These are phyloP conservation scores for Betula pendula DNA, from an alignment of 306 rosid genomes.

Conservation along the genomic window DNA sequence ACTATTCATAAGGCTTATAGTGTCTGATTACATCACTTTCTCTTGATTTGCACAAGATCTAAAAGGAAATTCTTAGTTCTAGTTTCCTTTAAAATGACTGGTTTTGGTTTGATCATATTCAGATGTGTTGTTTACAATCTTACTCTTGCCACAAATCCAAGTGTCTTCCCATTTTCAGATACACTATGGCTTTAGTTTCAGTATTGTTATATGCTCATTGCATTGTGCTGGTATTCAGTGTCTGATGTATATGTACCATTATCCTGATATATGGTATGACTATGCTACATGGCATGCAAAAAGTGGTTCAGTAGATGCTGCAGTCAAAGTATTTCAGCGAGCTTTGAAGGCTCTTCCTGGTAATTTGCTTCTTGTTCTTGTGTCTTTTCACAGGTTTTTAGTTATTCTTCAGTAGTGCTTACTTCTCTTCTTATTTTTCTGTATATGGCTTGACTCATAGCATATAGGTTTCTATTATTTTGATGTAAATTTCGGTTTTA, in stretches of 20 bases:
- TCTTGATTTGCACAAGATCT: background rate
- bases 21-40: background rate
- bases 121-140: background rate
- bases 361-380: constrained; percentile 33
- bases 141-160: background rate
- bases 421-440: constrained; percentile 7
- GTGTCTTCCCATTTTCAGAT: background rate
- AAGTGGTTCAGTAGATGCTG: constrained; percentile 86
- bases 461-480: background rate
- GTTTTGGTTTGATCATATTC: background rate
- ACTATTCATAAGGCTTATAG: background rate
- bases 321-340: constrained; percentile 94
- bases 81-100: background rate
- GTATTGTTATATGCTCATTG: constrained; percentile 30
- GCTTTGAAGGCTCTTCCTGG: constrained; percentile 97
- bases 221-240: constrained; percentile 59
- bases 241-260: constrained; percentile 94
- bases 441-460: constrained; percentile 9
- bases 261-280: constrained; percentile 96
- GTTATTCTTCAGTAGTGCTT: constrained; percentile 13
- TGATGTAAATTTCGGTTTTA: background rate
- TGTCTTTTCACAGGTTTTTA: constrained; percentile 22
- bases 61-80: background rate
- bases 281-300: constrained; percentile 96
- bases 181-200: constrained; percentile 16